These are phyloP conservation scores for Lyophyllum decastes DNA, from an alignment of 768 basidiomycete species.

Conservation along the genomic window DNA sequence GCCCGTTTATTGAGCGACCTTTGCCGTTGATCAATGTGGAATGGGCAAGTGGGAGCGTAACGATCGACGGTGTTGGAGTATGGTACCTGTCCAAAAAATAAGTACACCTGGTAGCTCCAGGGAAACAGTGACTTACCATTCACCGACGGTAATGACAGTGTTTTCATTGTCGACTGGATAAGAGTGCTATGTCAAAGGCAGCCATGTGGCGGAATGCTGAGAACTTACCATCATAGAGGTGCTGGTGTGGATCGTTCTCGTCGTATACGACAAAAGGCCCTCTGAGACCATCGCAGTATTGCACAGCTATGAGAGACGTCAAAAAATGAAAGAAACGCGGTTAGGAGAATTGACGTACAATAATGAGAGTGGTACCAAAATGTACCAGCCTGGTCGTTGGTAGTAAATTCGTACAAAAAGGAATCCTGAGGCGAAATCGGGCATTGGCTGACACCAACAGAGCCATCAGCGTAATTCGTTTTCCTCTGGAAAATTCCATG, in stretches of 20 bases:
- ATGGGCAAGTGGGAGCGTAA: slow-evolving; percentile 19
- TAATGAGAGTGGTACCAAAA: slow-evolving; percentile 20
- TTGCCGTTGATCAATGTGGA: slow-evolving; percentile 45
- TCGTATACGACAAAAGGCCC: slow-evolving; percentile 15
- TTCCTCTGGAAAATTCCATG: slow-evolving; percentile 33
- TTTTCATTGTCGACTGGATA: background rate
- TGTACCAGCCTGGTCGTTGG: slow-evolving; percentile 32
- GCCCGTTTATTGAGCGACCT: slow-evolving; percentile 36
- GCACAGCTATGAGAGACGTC: slow-evolving; percentile 5
- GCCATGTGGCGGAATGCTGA: background rate
- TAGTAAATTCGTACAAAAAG: slow-evolving; percentile 36
- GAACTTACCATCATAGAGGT: background rate
- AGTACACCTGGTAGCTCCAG: background rate
- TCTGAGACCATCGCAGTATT: slow-evolving; percentile 22
- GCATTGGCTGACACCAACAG: slow-evolving; percentile 34
- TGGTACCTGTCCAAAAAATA: slow-evolving; percentile 13
- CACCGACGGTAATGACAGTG: slow-evolving; percentile 43
- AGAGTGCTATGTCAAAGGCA: background rate
- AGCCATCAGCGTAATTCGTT: slow-evolving; percentile 35
- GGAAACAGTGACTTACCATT: slow-evolving; percentile 33
- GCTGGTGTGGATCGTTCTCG: background rate
- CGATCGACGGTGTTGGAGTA: slow-evolving; percentile 17
- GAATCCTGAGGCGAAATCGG: slow-evolving; percentile 32
- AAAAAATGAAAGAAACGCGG: background rate
- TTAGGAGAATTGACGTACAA: background rate